Evolutionary conservation across 352 stramenopile species (phyloP), one percentile per base, ranked within the genome.

Genomic region (Pythium apleroticum): DNA sequence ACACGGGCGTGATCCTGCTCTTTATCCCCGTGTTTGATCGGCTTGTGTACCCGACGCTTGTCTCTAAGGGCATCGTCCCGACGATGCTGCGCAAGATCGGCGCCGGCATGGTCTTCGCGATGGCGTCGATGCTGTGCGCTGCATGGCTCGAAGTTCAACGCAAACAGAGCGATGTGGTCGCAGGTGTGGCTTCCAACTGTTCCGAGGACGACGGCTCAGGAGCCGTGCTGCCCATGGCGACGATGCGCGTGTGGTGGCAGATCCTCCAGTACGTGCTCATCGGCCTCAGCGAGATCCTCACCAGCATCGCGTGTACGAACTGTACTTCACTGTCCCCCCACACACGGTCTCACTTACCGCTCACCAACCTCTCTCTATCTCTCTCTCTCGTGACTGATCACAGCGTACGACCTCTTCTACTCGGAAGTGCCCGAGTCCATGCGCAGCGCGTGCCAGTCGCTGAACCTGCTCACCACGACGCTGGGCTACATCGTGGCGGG

Each of bases 401-500:
- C 54, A 88, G 76, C 87, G 17, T 94, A 94, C 74, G 87, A 94
- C 64, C 69, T 97, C 20, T 97, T 97, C 64, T 97, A 97, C 72
- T 90, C 86, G n/a, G 88, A 97, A 68, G 90, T 96, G 4, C 91
- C 91, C 9, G 75, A 88, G 71, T 85, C 78, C 25, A 96, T 97
- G 90, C 81, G 90, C 37, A 96, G 89, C 52, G 87, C 96, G 5
- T 94, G 87, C 54, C 88, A 96, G 54, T 88, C 90, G 17, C 77
- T 97, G 7, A 97, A 97, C 61, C 50, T 97, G 50, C 72, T 97
- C 27, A 97, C 89, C 2, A 97, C 86, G 2, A 96, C 91, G 57
- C 75, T 97, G 22, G 90, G 90, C 3, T 94, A 87, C 61, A 91
- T 95, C 52, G 82, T 94, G 22, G 76, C 78, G 0, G 86, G 81